Conservation (phyloP, 2,329 filamentous ascomycete genomes). For the Akanthomyces muscarius region DNA sequence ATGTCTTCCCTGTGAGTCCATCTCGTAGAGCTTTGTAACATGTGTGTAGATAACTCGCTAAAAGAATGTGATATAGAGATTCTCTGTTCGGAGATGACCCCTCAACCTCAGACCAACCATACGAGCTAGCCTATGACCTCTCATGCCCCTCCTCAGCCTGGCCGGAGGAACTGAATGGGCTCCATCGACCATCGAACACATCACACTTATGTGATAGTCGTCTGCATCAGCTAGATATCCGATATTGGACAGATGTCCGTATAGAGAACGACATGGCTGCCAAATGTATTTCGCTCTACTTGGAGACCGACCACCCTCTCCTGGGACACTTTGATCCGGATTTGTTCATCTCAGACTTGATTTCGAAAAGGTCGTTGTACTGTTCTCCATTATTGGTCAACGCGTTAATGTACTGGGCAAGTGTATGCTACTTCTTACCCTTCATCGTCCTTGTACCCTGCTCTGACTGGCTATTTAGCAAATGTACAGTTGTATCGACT, state of each 20-base stretch:
- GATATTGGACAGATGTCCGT: conserved; percentile 32
- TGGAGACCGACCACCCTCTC: conserved; percentile 37
- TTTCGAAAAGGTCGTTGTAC: conserved; percentile 22
- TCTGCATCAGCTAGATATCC: conserved; percentile 27
- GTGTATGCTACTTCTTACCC: conserved; percentile 26
- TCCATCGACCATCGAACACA: neutral
- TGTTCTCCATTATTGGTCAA: conserved; percentile 35
- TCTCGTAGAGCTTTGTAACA: neutral
- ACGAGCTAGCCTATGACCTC: neutral
- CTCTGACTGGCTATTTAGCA: conserved; percentile 24
- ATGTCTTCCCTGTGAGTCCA: neutral
- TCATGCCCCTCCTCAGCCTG: neutral
- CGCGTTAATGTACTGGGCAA: conserved; percentile 32
- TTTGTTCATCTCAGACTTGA: conserved; percentile 33
- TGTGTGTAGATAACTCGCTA: neutral
- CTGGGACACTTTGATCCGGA: conserved; percentile 33
- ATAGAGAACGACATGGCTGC: conserved; percentile 30
- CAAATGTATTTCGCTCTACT: conserved; percentile 33
- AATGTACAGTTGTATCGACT: conserved; percentile 33
- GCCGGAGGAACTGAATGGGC: neutral
- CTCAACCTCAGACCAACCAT: neutral
- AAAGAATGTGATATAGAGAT: neutral
- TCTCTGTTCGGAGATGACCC: neutral
- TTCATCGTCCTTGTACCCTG: neutral
- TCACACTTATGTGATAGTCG: conserved; percentile 27